Base-by-base conservation (phyloP, 1,284 basidiomycete species). In the Grifola frondosa region DNA sequence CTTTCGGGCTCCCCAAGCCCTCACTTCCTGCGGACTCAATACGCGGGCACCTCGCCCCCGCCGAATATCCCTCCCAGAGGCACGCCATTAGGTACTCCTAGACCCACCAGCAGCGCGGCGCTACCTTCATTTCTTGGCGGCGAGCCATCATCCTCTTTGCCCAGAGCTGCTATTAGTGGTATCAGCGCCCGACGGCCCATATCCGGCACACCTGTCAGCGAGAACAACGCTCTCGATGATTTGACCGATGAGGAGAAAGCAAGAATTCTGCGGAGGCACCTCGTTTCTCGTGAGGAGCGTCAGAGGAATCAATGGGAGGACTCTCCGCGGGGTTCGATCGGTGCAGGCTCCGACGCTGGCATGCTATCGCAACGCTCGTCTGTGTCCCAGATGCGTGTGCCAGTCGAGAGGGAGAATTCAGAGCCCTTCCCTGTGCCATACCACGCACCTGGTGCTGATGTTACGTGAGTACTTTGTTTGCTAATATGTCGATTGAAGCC, bases 341-440 rank as follows among this genome's bases (percentile, higher is more conserved):
- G 53, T 38, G 52, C 49, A 37, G 58, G 58, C 10, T 62, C 60
- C 4, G 59, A 61, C 10, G 61, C 59, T 4, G 61, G 59, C 19
- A 30, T 44, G 3, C 40, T 62, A 17, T 60, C 63, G 25, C 58
- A 53, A 11, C 61, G 62, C 24, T 62, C 71, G 8, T 71, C 71
- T 1, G 64, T 66, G 4, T 54, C 57, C 10, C 60, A 66, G 23
- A 19, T 62, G 33, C 58, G 56, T 15, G 11, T 50, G 26, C n/a
- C n/a, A n/a, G n/a, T n/a, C n/a, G 54, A 55, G 31, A 62, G 73
- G 43, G 67, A 80, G 45, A 77, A 79, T 16, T 73, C 80, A 0
- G 84, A 89, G 40, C 65, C 78, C 2, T 94, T 95, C 57, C 84
- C 90, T 13, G 85, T 94, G 39, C 86, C 87, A 0, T 94, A 91